Percentiles rank a stretch among this genome's conserved stretches.
These are phyloP conservation scores for Quercus phellos DNA, from an alignment of 331 rosid genomes.

Conservation along the genomic window DNA sequence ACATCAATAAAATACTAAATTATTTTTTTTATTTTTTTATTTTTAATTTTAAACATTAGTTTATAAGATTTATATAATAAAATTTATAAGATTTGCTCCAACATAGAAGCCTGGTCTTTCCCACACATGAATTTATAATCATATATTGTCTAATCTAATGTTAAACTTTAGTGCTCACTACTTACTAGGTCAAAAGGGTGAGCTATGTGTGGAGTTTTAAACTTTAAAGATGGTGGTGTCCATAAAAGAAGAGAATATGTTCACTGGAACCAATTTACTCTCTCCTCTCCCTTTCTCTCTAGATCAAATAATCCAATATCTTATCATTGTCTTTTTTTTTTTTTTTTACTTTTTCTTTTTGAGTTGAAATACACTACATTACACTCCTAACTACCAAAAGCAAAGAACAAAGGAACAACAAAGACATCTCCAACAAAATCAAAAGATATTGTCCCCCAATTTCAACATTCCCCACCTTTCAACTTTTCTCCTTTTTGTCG, in stretches of 20 bases:
- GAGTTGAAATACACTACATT: conserved; percentile 41
- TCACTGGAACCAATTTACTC: conserved; percentile 23
- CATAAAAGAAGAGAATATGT: conserved; percentile 10
- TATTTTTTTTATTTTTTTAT: too few relatives aligned
- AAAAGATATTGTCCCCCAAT: conserved; percentile 32
- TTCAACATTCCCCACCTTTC: conserved; percentile 35
- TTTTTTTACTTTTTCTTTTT: conserved; percentile 28
- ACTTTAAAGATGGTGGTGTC: conserved; percentile 7
- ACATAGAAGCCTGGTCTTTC: too few relatives aligned
- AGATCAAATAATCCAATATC: conserved; percentile 1
- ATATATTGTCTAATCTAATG: neutral
- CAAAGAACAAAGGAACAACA: conserved; percentile 18
- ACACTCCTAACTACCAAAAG: conserved; percentile 21
- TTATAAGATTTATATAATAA: too few relatives aligned
- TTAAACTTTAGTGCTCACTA: neutral
- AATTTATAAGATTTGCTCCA: too few relatives aligned
- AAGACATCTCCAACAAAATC: conserved; percentile 43
- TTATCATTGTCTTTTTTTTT: conserved; percentile 29
- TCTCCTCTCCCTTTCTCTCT: conserved; percentile 1
- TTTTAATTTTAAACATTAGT: too few relatives aligned
- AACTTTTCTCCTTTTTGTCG: conserved; percentile 7
- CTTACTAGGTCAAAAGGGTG: conserved; percentile 8
- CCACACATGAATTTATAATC: neutral
- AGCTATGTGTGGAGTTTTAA: conserved; percentile 11
- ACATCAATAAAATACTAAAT: too few relatives aligned